Evolutionary conservation across 192 early-diverging fungal species (phyloP).

Genomic region (Podila minutissima): DNA sequence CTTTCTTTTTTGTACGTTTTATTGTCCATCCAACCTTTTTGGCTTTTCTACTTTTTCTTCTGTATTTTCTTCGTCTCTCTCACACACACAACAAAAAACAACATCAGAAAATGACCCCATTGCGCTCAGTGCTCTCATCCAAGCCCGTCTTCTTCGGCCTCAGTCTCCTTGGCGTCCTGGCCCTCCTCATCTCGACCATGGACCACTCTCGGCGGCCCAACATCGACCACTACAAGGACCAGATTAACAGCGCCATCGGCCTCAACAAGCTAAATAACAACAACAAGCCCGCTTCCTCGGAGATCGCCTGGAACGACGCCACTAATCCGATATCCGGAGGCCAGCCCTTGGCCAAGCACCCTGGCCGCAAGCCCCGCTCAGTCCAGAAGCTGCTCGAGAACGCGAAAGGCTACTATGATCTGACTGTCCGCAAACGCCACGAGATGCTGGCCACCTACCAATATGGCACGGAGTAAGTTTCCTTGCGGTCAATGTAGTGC

Average conservation of each 20-base stretch:
- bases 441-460: not conserved
- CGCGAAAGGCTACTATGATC: slow-evolving; percentile 17
- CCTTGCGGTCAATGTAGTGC: too few relatives aligned
- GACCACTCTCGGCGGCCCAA: slow-evolving; percentile 4
- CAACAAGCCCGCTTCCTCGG: not conserved
- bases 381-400: slow-evolving; percentile 23
- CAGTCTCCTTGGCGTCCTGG: slow-evolving; percentile 7
- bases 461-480: slow-evolving; percentile 14
- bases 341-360: slow-evolving; percentile 9
- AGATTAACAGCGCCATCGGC: not conserved
- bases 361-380: slow-evolving; percentile 18
- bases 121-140: slow-evolving; percentile 14
- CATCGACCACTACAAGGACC: slow-evolving; percentile 4
- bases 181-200: slow-evolving; percentile 25
- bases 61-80: not conserved
- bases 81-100: not conserved
- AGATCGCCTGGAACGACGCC: slow-evolving; percentile 18
- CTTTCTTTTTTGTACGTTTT: not conserved
- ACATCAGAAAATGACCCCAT: slow-evolving; percentile 4
- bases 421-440: slow-evolving; percentile 11
- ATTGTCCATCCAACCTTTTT: not conserved
- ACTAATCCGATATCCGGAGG: not conserved
- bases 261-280: not conserved
- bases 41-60: not conserved
- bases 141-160: slow-evolving; percentile 20